Evolutionary conservation across 75 land plant genomes (phyloP).

Genomic region (Pinus tabuliformis): DNA sequence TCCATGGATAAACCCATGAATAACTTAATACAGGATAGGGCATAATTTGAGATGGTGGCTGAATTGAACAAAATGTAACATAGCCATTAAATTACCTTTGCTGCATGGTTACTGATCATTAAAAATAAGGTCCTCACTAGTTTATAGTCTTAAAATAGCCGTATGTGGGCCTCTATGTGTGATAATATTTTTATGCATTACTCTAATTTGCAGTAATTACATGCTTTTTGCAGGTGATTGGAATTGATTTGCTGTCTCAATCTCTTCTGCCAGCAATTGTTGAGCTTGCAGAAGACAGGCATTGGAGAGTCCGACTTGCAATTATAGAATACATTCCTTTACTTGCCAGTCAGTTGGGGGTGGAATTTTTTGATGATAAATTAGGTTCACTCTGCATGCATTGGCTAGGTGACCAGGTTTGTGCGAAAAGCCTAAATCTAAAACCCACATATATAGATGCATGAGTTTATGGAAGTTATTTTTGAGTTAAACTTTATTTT

Average conservation of each 20-base stretch:
- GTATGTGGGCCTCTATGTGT: too few species aligned
- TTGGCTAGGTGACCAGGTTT: constrained; percentile 96
- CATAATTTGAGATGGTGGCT: too few species aligned
- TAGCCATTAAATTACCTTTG: too few species aligned
- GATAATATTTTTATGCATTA: too few species aligned
- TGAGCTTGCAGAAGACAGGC: constrained; percentile 97
- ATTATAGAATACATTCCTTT: constrained; percentile 97
- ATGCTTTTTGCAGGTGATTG: constrained; percentile 74
- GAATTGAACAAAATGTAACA: too few species aligned
- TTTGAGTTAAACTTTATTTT: not conserved
- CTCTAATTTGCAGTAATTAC: too few species aligned
- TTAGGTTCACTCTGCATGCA: constrained; percentile 97
- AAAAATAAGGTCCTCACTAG: too few species aligned
- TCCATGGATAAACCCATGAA: too few species aligned
- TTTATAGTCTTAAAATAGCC: too few species aligned
- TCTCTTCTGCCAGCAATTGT: constrained; percentile 95
- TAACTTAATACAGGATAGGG: too few species aligned
- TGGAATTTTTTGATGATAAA: constrained; percentile 95
- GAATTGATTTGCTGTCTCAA: constrained; percentile 92
- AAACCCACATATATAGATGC: not conserved
- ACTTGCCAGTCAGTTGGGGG: constrained; percentile 93
- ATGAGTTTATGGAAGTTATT: not conserved
- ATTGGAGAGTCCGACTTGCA: constrained; percentile 96
- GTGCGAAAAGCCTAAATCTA: not conserved
- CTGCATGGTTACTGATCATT: too few species aligned